Evolutionary conservation across 176 grass and related monocot genomes (phyloP), one percentile per base, ranked within the genome.

Genomic region (Musa schizocarpa): DNA sequence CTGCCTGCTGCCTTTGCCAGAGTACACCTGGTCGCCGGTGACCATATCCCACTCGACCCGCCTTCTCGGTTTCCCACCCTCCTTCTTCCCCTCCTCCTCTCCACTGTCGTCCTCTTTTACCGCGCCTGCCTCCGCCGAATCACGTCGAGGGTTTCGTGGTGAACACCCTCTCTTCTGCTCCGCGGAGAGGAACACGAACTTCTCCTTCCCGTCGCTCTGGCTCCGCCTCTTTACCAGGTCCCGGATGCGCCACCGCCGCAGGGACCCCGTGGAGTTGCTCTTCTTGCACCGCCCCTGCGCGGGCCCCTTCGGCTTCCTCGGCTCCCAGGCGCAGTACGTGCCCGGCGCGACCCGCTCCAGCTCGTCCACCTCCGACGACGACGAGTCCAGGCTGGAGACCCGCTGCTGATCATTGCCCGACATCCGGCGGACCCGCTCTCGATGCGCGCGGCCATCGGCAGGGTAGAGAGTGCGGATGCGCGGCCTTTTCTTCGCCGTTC

Each of bases 171-270:
- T 17, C 9, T 19, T 16, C 11, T 22, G 25, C 29, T 34, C 29
- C 3, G 72, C 52, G 22, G 90, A 83, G 34, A 92, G 54, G 82
- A 99, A 91, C 20, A 85, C 58, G 76, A 99, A 86, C 82, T 81
- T 92, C 78, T 94, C 84, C 82, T 80, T 89, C 10, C 95, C 88
- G 73, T 92, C 95, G 84, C 95, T 94, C 49, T 74, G 84, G 91
- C 88, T 94, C 53, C 86, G 85, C 14, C 90, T 80, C 52, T 90
- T n/a, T 77, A 94, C 86, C 52, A 99, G 84, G 43, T 99, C 86
- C 22, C 88, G 81, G 68, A 94, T 83, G 61, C 83, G 91, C 95
- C 95, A 99, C 81, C 87, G 83, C 58, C 84, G 22, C 25, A 87
- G 23, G 52, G 95, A 92, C 24, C 91, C 95, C 25, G 95, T 99